phyloP scores from a whole-genome alignment of 1,139 yeast species.

The Taphrina deformans region DNA sequence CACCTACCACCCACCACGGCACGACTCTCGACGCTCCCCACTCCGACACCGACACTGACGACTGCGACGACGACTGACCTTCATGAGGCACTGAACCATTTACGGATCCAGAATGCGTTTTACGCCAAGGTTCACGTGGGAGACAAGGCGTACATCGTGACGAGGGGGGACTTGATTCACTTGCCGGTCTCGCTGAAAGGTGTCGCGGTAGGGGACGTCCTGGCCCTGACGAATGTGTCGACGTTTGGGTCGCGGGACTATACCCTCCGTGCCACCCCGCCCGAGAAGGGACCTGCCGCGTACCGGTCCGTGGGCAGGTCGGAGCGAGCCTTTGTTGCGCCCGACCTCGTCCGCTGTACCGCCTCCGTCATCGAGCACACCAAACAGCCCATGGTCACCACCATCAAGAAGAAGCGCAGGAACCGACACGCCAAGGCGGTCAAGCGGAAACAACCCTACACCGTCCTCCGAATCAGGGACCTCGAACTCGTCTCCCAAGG shows the following conservation, averaged over 20 bases:
- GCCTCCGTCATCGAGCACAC: constrained; percentile 87
- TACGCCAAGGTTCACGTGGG: constrained; percentile 84
- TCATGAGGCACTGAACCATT: background rate
- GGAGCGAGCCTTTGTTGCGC: background rate
- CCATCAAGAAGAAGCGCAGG: constrained; percentile 71
- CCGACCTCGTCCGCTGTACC: background rate
- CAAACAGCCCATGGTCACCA: constrained; percentile 71
- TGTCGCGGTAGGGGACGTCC: constrained; percentile 76
- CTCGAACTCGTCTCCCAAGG: constrained; percentile 43
- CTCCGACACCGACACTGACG: background rate
- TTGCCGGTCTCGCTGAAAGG: constrained; percentile 61
- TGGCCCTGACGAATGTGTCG: constrained; percentile 70
- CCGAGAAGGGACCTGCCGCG: too few relatives aligned
- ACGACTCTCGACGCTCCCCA: too few relatives aligned
- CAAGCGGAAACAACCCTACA: constrained; percentile 73
- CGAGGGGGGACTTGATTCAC: constrained; percentile 76
- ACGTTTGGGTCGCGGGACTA: constrained; percentile 83
- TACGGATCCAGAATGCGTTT: constrained; percentile 41
- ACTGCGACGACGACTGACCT: background rate
- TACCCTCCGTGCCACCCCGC: constrained; percentile 49
- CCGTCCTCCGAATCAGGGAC: constrained; percentile 78
- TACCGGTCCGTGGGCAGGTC: background rate
- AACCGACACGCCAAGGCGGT: constrained; percentile 80
- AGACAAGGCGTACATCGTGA: constrained; percentile 81
- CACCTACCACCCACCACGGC: too few relatives aligned